A percentile compares a stretch with the other conserved stretches of the same genome.
These are phyloP conservation scores for Neurospora tetrasperma DNA, from an alignment of 495 filamentous ascomycete species.

Conservation along the genomic window DNA sequence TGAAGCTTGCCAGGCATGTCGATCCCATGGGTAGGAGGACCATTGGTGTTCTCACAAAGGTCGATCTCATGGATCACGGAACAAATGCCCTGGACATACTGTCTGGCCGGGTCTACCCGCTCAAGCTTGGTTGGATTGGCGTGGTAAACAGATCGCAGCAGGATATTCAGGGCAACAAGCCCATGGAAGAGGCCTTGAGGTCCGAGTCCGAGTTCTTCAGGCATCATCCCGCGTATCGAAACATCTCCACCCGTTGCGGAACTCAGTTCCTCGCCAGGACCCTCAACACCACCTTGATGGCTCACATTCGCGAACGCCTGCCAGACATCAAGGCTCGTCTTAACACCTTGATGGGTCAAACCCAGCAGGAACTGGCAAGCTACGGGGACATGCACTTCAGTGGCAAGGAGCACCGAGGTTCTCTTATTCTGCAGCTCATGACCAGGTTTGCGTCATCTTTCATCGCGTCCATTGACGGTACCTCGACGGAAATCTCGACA, in stretches of 20 bases:
- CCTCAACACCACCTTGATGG: conserved; percentile 88
- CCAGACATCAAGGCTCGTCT: conserved; percentile 97
- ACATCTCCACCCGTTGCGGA: conserved; percentile 87
- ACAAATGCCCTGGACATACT: conserved; percentile 97
- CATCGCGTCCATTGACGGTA: conserved; percentile 97
- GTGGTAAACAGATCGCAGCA: conserved; percentile 98
- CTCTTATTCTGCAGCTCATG: conserved; percentile 93
- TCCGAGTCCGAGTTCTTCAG: conserved; percentile 93
- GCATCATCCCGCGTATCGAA: conserved; percentile 93
- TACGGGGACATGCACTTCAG: conserved; percentile 98
- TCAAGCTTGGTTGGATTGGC: conserved; percentile 97
- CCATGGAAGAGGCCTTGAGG: conserved; percentile 78
- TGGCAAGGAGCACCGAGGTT: conserved; percentile 92
- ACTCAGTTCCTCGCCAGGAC: conserved; percentile 95
- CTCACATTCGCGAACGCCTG: conserved; percentile 88
- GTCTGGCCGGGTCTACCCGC: conserved; percentile 87
- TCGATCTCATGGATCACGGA: conserved; percentile 98
- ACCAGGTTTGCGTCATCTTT: conserved; percentile 96
- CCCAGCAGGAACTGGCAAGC: conserved; percentile 94
- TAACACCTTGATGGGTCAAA: conserved; percentile 98
- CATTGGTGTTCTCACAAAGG: conserved; percentile 93
- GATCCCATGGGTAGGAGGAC: conserved; percentile 91
- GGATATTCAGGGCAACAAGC: conserved; percentile 93
- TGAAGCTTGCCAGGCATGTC: conserved; percentile 95
- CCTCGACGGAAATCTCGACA: conserved; percentile 95